Conservation (phyloP, 1,284 basidiomycete genomes). For the Ustilago trichophora region DNA sequence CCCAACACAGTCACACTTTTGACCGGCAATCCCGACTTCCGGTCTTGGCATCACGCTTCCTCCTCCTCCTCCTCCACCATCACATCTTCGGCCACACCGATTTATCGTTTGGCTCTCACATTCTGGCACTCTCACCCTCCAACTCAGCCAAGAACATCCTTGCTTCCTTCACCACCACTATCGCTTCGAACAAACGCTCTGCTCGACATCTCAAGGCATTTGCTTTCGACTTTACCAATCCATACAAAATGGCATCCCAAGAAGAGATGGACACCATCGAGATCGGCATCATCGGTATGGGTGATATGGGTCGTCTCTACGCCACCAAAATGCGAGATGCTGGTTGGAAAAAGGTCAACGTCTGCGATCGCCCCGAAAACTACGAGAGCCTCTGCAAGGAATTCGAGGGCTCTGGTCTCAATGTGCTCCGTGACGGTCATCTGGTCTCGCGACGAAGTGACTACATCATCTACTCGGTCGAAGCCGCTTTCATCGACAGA, state of each 20-base stretch:
- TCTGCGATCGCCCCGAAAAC: slow-evolving; percentile 86
- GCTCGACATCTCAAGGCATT: not conserved
- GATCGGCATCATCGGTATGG: slow-evolving; percentile 69
- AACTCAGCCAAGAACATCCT: not conserved
- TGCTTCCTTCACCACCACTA: not conserved
- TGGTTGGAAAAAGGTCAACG: slow-evolving; percentile 83
- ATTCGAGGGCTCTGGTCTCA: slow-evolving; percentile 74
- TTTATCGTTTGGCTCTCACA: not conserved
- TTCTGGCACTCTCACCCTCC: not conserved
- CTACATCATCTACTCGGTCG: slow-evolving; percentile 91
- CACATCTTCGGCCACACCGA: not conserved
- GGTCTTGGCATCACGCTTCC: too few relatives aligned
- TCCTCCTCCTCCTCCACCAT: too few relatives aligned
- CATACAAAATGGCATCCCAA: slow-evolving; percentile 18
- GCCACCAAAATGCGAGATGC: slow-evolving; percentile 78
- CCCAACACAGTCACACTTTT: not conserved
- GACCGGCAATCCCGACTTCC: not conserved
- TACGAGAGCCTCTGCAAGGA: slow-evolving; percentile 75
- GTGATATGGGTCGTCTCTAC: slow-evolving; percentile 92
- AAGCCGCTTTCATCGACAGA: slow-evolving; percentile 84
- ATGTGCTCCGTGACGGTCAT: slow-evolving; percentile 80
- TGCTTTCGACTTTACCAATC: too few relatives aligned
- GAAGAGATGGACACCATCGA: slow-evolving; percentile 50
- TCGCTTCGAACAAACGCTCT: too few relatives aligned
- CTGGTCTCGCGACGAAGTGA: slow-evolving; percentile 84